Conservation (phyloP, 805 yeast species). For the Candida ponderosae region DNA sequence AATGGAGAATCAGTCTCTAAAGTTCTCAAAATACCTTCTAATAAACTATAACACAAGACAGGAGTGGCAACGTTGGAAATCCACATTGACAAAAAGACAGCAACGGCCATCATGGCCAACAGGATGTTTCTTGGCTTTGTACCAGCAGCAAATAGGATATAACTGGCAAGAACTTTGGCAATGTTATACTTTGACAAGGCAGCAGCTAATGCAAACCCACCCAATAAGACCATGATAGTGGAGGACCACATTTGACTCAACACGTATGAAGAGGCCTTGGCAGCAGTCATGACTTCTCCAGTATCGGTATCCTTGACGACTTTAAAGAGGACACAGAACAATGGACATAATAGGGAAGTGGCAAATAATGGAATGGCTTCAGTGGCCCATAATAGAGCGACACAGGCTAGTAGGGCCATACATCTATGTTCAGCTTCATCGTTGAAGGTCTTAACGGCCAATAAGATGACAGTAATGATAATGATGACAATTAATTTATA, state of each 20-base stretch:
- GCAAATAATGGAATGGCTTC: constrained; percentile 89
- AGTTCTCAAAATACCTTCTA: constrained; percentile 83
- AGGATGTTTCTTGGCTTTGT: constrained; percentile 74
- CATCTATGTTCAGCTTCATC: constrained; percentile 64
- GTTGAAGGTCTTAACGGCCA: constrained; percentile 53
- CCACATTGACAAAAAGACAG: constrained; percentile 88
- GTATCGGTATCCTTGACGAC: constrained; percentile 54
- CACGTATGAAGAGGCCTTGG: constrained; percentile 64
- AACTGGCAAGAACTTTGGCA: constrained; percentile 79
- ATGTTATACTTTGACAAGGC: constrained; percentile 87
- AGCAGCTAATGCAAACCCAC: constrained; percentile 94
- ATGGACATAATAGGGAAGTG: constrained; percentile 78
- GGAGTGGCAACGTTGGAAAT: constrained; percentile 97
- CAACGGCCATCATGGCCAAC: constrained; percentile 76
- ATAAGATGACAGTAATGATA: constrained; percentile 42
- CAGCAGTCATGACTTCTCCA: constrained; percentile 46
- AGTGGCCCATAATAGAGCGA: constrained; percentile 92
- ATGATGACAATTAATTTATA: constrained; percentile 41
- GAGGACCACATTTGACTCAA: constrained; percentile 93
- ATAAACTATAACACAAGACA: constrained; percentile 81
- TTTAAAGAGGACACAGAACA: constrained; percentile 64
- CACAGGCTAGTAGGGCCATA: constrained; percentile 71
- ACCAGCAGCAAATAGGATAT: constrained; percentile 76
- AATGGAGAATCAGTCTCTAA: constrained; percentile 72
- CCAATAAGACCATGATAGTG: constrained; percentile 79